Evolutionary conservation across 2,329 filamentous ascomycete species (phyloP).

Genomic region (Sporothrix brasiliensis): DNA sequence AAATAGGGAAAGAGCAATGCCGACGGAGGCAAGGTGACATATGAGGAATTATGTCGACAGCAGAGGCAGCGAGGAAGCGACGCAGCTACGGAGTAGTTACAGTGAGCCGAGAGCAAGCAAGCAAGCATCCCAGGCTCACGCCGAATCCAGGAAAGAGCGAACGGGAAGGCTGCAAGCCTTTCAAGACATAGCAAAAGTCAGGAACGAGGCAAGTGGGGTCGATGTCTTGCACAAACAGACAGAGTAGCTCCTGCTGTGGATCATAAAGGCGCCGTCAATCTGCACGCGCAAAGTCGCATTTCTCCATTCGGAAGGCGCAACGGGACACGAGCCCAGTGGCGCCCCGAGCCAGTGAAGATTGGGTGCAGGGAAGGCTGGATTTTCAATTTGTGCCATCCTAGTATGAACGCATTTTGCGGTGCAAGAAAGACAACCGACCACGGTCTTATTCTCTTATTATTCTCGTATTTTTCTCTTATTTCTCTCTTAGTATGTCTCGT

Average conservation of each 20-base stretch:
- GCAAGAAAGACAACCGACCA: neutral
- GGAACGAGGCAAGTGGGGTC: conserved; percentile 9
- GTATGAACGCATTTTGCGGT: neutral
- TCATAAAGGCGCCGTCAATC: conserved; percentile 1
- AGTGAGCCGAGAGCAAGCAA: neutral
- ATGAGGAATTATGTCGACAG: conserved; percentile 7
- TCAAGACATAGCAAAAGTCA: neutral
- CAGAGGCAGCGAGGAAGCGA: conserved; percentile 22
- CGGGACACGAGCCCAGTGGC: neutral
- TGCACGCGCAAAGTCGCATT: conserved; percentile 8
- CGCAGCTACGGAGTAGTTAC: conserved; percentile 21
- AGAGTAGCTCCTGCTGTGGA: conserved; percentile 21
- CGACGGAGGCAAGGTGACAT: conserved; percentile 24
- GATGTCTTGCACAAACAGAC: neutral
- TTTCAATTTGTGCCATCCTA: conserved; percentile 16
- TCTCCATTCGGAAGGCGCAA: conserved; percentile 26
- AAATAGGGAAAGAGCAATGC: conserved; percentile 1
- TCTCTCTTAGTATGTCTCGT: too few species aligned
- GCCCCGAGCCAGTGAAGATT: neutral
- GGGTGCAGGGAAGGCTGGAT: conserved; percentile 14
- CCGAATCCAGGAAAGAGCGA: conserved; percentile 16
- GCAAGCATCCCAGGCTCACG: neutral
- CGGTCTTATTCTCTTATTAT: neutral
- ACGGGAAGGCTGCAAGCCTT: neutral
- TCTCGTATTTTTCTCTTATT: too few species aligned